Evolutionary conservation across 768 basidiomycete genomes (phyloP).

Genomic region (Tremella mesenterica): DNA sequence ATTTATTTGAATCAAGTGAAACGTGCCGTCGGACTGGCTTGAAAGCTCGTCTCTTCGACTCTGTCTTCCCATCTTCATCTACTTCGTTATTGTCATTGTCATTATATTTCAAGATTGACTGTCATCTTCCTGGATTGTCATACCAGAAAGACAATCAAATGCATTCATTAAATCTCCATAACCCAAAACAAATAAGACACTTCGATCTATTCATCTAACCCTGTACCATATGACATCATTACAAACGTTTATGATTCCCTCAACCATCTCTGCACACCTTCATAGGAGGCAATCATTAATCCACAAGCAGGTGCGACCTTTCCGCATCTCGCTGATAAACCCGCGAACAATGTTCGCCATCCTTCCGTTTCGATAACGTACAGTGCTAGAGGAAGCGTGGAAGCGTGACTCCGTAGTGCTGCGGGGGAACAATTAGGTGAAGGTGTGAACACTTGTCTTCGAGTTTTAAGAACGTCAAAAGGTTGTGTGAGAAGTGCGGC

Average conservation of each 20-base stretch:
- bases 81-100: too few relatives aligned
- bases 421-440: slow-evolving; percentile 27
- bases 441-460: slow-evolving; percentile 61
- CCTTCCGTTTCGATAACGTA: slow-evolving; percentile 76
- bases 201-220: too few relatives aligned
- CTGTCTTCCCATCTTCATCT: too few relatives aligned
- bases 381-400: slow-evolving; percentile 58
- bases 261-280: slow-evolving; percentile 51
- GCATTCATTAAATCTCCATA: too few relatives aligned
- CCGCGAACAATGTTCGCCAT: slow-evolving; percentile 65
- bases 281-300: slow-evolving; percentile 94
- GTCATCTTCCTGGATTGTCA: too few relatives aligned
- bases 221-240: too few relatives aligned
- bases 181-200: too few relatives aligned
- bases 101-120: too few relatives aligned
- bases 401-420: slow-evolving; percentile 41
- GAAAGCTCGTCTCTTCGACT: too few relatives aligned
- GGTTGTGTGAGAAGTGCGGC: slow-evolving; percentile 86
- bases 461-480: slow-evolving; percentile 93
- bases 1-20: slow-evolving; percentile 27
- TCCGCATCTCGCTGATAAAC: slow-evolving; percentile 73
- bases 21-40: background rate
- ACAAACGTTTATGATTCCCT: too few relatives aligned
- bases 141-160: too few relatives aligned
- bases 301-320: slow-evolving; percentile 98